Conservation (phyloP, 2,329 filamentous ascomycete species). For the Chrysoporthe austroafricana region DNA sequence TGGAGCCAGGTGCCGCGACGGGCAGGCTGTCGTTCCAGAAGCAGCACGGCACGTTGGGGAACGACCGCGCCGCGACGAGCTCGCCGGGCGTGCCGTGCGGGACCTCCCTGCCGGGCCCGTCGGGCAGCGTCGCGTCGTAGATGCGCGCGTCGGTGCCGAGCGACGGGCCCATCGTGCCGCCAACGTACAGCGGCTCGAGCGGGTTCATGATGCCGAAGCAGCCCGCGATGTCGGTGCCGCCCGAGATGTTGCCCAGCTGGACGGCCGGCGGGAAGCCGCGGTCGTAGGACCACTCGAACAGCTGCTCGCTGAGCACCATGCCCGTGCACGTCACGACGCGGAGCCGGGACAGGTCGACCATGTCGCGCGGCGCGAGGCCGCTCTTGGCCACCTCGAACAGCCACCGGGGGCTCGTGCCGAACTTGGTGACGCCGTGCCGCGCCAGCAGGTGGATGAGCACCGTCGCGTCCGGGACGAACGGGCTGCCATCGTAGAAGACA, state of each 20-base stretch:
- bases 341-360: conserved; percentile 66
- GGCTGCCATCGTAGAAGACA: conserved; percentile 32
- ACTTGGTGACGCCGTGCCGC: conserved; percentile 30
- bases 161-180: conserved; percentile 54
- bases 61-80: conserved; percentile 70
- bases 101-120: conserved; percentile 48
- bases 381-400: conserved; percentile 52
- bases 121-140: conserved; percentile 66
- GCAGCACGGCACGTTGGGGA: conserved; percentile 75
- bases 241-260: conserved; percentile 47
- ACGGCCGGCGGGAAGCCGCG: conserved; percentile 40
- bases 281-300: conserved; percentile 50
- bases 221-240: conserved; percentile 52
- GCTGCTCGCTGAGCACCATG: conserved; percentile 50
- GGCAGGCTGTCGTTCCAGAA: conserved; percentile 61
- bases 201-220: conserved; percentile 54
- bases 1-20: conserved; percentile 51
- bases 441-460: conserved; percentile 22
- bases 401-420: conserved; percentile 49
- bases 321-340: conserved; percentile 71
- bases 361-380: conserved; percentile 62
- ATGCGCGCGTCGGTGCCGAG: conserved; percentile 57
- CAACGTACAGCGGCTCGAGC: conserved; percentile 66
- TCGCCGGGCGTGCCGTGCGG: conserved; percentile 71
- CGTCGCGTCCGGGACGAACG: conserved; percentile 24